These are phyloP conservation scores for Phytophthora citrophthora DNA, from an alignment of 352 stramenopile species.

Conservation along the genomic window DNA sequence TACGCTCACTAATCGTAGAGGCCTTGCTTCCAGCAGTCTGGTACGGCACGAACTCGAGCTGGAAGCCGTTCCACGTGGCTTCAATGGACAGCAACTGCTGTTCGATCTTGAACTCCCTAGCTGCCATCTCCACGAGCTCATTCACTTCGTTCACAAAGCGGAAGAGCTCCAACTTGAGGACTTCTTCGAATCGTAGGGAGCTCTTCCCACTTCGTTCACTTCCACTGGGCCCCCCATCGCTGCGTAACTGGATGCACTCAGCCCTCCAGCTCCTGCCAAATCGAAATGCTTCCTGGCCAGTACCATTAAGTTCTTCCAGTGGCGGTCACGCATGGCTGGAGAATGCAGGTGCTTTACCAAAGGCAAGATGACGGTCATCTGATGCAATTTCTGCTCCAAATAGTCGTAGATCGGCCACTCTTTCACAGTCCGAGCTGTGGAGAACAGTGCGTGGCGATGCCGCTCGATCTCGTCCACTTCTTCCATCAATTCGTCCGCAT, in stretches of 20 bases:
- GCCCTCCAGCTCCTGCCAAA: slow-evolving; percentile 27
- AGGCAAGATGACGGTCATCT: slow-evolving; percentile 93
- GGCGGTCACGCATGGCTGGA: slow-evolving; percentile 85
- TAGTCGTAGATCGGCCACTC: slow-evolving; percentile 95
- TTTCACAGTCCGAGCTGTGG: slow-evolving; percentile 69
- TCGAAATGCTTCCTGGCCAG: slow-evolving; percentile 91
- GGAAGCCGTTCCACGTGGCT: slow-evolving; percentile 88
- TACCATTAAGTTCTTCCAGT: slow-evolving; percentile 91
- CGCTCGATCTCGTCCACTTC: slow-evolving; percentile 88
- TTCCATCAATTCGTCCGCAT: slow-evolving; percentile 90
- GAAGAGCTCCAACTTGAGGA: slow-evolving; percentile 93
- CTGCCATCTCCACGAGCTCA: slow-evolving; percentile 95
- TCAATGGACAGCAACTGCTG: slow-evolving; percentile 95
- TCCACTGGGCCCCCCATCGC: slow-evolving; percentile 9
- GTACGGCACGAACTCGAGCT: slow-evolving; percentile 93
- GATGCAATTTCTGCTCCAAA: slow-evolving; percentile 89
- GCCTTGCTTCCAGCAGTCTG: slow-evolving; percentile 62
- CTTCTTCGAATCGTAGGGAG: slow-evolving; percentile 90
- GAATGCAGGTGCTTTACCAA: slow-evolving; percentile 91
- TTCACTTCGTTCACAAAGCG: slow-evolving; percentile 94
- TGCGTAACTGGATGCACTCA: slow-evolving; percentile 22
- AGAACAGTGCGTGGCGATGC: slow-evolving; percentile 62
- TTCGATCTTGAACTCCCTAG: slow-evolving; percentile 98
- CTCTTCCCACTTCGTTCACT: slow-evolving; percentile 22
- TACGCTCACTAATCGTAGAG: slow-evolving; percentile 1